phyloP scores from a whole-genome alignment of 2,329 filamentous ascomycete genomes.

The Coniochaeta pulveracea region DNA sequence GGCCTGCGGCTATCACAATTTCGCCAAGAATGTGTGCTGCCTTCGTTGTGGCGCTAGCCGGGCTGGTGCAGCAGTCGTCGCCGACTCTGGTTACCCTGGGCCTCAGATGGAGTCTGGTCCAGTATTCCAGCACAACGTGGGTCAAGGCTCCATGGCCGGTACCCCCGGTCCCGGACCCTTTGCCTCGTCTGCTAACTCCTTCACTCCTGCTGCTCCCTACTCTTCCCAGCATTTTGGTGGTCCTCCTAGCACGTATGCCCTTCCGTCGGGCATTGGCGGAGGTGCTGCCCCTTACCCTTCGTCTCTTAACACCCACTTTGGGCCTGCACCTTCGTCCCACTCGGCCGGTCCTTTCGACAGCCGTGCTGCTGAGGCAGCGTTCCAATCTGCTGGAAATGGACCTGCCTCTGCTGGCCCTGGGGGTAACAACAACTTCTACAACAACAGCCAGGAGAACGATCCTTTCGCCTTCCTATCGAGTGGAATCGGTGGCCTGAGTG shows the following conservation, averaged over 20 bases:
- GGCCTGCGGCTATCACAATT: constrained; percentile 97
- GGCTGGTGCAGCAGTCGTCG: constrained; percentile 85
- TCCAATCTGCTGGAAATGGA: constrained; percentile 78
- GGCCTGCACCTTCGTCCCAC: constrained; percentile 66
- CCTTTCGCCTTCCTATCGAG: constrained; percentile 72
- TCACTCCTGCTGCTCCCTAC: constrained; percentile 50
- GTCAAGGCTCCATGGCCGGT: constrained; percentile 75
- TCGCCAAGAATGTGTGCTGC: constrained; percentile 98
- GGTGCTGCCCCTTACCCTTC: constrained; percentile 70
- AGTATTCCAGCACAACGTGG: no score
- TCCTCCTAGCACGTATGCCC: constrained; percentile 77
- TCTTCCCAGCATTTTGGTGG: constrained; percentile 77
- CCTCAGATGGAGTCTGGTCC: constrained; percentile 84
- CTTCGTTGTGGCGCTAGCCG: constrained; percentile 91
- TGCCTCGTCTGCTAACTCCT: constrained; percentile 55
- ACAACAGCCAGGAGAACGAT: constrained; percentile 51
- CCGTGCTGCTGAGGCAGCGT: constrained; percentile 86
- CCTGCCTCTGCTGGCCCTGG: constrained; percentile 65
- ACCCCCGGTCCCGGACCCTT: constrained; percentile 70
- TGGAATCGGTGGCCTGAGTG: constrained; percentile 61
- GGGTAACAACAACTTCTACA: constrained; percentile 61
- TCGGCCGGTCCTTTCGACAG: constrained; percentile 84
- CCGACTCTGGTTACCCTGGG: constrained; percentile 80
- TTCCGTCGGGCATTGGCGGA: constrained; percentile 76
- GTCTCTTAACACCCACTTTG: constrained; percentile 73